Conservation (phyloP, 2,329 filamentous ascomycete genomes). For the Ophiostoma novo-ulmi region DNA sequence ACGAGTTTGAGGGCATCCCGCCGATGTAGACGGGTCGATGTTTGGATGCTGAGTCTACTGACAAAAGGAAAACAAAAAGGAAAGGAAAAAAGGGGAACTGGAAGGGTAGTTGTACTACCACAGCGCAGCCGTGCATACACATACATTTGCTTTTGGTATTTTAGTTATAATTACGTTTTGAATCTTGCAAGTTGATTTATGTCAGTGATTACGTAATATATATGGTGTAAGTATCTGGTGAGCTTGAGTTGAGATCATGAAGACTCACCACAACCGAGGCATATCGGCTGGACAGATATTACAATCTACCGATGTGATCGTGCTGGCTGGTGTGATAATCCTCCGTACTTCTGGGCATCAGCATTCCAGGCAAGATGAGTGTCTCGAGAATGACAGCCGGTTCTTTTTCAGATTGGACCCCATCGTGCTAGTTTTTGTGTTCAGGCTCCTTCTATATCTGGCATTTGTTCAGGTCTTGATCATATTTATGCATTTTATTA, state of each 20-base stretch:
- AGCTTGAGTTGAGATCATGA: too few species aligned
- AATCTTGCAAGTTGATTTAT: not conserved
- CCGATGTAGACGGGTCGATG: constrained; percentile 35
- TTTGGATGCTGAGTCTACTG: not conserved
- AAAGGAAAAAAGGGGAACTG: constrained; percentile 12
- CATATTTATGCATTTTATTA: not conserved
- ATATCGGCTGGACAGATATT: too few species aligned
- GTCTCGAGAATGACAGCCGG: constrained; percentile 7
- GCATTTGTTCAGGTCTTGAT: not conserved
- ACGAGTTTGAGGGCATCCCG: constrained; percentile 83
- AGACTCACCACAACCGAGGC: too few species aligned
- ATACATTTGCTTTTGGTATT: not conserved
- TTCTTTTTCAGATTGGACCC: not conserved
- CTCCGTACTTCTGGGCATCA: not conserved
- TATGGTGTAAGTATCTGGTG: too few species aligned
- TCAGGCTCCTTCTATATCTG: not conserved
- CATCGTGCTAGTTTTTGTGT: not conserved
- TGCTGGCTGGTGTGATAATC: too few species aligned
- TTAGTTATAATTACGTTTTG: not conserved
- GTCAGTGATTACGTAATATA: too few species aligned
- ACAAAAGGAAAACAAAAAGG: constrained; percentile 10
- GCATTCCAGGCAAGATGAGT: not conserved
- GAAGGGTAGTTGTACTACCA: constrained; percentile 2
- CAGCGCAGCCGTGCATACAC: not conserved
- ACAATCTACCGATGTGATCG: not conserved